Conservation (phyloP, 2,329 filamentous ascomycete species). For the Monosporascus sp. region DNA sequence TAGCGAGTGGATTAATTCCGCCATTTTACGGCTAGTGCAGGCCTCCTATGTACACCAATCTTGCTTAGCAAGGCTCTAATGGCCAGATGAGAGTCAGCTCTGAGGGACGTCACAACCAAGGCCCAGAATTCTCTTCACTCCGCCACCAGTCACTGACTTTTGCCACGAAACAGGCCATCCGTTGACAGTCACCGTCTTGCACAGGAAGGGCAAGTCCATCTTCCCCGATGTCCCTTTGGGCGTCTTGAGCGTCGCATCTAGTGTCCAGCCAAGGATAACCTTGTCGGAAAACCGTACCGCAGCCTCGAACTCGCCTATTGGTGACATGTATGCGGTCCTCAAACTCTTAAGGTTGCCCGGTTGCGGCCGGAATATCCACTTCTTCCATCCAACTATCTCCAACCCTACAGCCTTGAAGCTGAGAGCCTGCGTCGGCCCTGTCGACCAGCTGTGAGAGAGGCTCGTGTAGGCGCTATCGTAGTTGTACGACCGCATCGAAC, state of each 20-base stretch:
- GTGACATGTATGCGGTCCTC: background rate
- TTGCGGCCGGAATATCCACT: background rate
- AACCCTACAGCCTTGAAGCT: conserved; percentile 23
- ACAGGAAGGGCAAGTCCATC: background rate
- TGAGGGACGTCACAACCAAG: conserved; percentile 5
- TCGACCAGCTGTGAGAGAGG: conserved; percentile 31
- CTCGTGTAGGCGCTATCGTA: conserved; percentile 28
- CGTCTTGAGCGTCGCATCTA: background rate
- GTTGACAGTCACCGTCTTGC: background rate
- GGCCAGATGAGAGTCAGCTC: background rate
- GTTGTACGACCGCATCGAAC: conserved; percentile 24
- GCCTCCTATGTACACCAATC: no score
- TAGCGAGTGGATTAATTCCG: no score
- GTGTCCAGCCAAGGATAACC: background rate
- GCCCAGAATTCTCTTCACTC: background rate
- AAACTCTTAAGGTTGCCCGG: background rate
- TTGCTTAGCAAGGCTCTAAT: no score
- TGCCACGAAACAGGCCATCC: background rate
- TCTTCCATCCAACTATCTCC: conserved; percentile 9
- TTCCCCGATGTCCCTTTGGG: background rate
- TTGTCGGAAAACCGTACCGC: background rate
- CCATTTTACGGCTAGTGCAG: no score
- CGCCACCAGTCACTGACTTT: background rate
- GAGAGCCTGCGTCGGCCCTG: conserved; percentile 24
- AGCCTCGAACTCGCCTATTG: background rate